phyloP scores from a whole-genome alignment of 306 rosid species.

The Elaeagnus macrophylla region DNA sequence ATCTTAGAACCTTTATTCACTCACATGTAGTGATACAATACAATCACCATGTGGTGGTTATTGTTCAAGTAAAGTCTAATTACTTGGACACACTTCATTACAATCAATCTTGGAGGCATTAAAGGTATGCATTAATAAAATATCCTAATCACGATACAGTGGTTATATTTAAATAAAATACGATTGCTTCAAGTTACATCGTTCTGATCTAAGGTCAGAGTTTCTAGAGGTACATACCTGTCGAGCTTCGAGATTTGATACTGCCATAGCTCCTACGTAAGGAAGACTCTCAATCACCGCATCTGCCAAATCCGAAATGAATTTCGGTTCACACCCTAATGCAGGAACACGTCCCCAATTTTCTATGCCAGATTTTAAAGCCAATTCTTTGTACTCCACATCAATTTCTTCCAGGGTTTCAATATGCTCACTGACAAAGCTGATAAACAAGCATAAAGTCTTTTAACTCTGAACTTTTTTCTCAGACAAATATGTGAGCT shows the following conservation, averaged over 20 bases:
- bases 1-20: too few relatives aligned
- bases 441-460: conserved; percentile 35
- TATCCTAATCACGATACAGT: too few relatives aligned
- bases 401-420: conserved; percentile 98
- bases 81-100: too few relatives aligned
- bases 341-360: conserved; percentile 99
- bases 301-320: conserved; percentile 94
- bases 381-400: conserved; percentile 94
- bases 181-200: too few relatives aligned
- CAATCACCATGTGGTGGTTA: too few relatives aligned
- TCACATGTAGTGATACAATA: too few relatives aligned
- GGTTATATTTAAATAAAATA: too few relatives aligned
- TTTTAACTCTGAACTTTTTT: conserved; percentile 7
- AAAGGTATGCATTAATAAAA: too few relatives aligned
- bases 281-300: conserved; percentile 97
- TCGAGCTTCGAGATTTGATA: conserved; percentile 95
- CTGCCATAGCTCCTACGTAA: conserved; percentile 98
- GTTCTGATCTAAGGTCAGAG: too few relatives aligned
- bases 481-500: neutral
- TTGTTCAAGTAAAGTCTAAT: too few relatives aligned
- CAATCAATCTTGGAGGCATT: too few relatives aligned
- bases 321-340: conserved; percentile 86
- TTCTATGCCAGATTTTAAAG: conserved; percentile 79
- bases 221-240: conserved; percentile 65
- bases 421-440: conserved; percentile 98